Conservation (phyloP, 768 basidiomycete genomes). For the Collybia nuda region DNA sequence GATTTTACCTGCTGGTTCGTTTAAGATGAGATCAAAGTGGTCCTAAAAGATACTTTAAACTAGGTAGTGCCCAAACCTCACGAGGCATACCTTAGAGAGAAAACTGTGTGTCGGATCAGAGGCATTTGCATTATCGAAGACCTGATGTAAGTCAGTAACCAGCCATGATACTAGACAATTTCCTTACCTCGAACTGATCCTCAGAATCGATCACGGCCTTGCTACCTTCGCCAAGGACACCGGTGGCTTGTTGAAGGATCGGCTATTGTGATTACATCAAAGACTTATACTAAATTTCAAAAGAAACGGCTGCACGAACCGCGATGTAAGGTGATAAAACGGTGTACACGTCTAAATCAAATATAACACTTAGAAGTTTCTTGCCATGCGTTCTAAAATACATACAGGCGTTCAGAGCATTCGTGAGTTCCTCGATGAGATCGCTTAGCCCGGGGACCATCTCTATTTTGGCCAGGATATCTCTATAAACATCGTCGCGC, state of each 20-base stretch:
- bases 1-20: constrained; percentile 75
- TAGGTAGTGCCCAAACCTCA: not conserved
- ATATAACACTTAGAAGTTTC: constrained; percentile 2
- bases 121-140: constrained; percentile 65
- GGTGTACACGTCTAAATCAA: constrained; percentile 55
- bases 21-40: constrained; percentile 70
- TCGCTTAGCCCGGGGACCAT: constrained; percentile 61
- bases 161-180: not conserved
- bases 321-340: constrained; percentile 65
- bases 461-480: constrained; percentile 55
- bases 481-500: constrained; percentile 59
- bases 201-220: constrained; percentile 68
- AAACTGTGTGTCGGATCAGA: constrained; percentile 70
- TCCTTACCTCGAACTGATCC: constrained; percentile 61
- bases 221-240: constrained; percentile 58
- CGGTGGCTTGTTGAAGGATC: constrained; percentile 56
- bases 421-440: constrained; percentile 60
- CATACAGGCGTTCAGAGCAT: constrained; percentile 68
- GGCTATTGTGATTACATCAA: constrained; percentile 39
- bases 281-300: not conserved
- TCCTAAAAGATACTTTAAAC: constrained; percentile 38
- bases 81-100: constrained; percentile 54
- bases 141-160: constrained; percentile 28
- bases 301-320: constrained; percentile 32
- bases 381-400: not conserved